Evolutionary conservation across 805 yeast genomes (phyloP).

Genomic region (Candida corydali): DNA sequence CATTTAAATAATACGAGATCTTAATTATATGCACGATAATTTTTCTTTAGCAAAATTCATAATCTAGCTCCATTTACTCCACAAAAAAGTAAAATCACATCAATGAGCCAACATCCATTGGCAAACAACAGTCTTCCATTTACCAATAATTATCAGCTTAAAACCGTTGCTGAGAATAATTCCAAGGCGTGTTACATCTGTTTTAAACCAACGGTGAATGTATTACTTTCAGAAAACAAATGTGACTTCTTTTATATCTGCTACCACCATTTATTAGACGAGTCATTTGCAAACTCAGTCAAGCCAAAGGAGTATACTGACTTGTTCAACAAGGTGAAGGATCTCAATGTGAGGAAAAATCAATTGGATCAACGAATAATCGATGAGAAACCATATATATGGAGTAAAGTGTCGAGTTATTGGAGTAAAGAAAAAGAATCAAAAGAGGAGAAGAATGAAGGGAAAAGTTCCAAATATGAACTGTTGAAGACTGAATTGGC

Average conservation of each 20-base stretch:
- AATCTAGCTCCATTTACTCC: too few relatives aligned
- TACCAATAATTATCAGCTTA: constrained; percentile 37
- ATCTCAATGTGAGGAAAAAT: constrained; percentile 15
- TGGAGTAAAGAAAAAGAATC: constrained; percentile 12
- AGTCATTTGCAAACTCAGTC: constrained; percentile 39
- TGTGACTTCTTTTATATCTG: constrained; percentile 54
- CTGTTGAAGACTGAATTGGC: constrained; percentile 12
- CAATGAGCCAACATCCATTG: too few relatives aligned
- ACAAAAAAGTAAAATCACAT: too few relatives aligned
- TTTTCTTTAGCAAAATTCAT: too few relatives aligned
- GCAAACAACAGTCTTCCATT: constrained; percentile 19
- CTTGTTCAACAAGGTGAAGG: constrained; percentile 16
- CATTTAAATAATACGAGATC: too few relatives aligned
- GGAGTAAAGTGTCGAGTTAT: constrained; percentile 25
- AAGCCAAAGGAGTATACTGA: constrained; percentile 32
- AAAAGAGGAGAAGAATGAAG: constrained; percentile 16
- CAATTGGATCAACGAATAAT: constrained; percentile 21
- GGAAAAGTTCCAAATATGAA: constrained; percentile 17
- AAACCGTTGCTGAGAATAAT: constrained; percentile 40
- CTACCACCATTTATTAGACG: constrained; percentile 43
- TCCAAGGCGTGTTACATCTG: constrained; percentile 48
- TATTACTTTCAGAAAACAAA: constrained; percentile 42
- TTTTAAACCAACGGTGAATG: constrained; percentile 45
- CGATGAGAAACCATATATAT: constrained; percentile 28
- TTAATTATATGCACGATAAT: too few relatives aligned